Evolutionary conservation across 306 rosid genomes (phyloP).

Genomic region (Erythrophleum fordii): DNA sequence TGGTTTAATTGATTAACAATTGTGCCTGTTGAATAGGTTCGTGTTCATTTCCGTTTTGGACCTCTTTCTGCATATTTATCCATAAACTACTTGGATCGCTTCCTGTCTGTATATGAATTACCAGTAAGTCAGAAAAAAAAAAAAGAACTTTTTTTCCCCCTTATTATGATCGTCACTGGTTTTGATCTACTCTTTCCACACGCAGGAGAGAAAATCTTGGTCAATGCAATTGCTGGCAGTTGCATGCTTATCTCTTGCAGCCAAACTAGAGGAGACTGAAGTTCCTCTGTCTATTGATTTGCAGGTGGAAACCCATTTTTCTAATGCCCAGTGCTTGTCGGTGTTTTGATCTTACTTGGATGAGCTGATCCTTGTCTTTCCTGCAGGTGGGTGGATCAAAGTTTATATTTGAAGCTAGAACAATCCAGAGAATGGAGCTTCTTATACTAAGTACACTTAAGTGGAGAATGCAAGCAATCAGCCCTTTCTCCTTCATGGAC

Average conservation of each 20-base stretch:
- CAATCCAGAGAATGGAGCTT: conserved; percentile 96
- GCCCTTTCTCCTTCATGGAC: conserved; percentile 88
- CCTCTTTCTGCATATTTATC: conserved; percentile 83
- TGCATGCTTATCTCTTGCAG: conserved; percentile 88
- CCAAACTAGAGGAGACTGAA: conserved; percentile 86
- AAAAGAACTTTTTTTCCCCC: background rate
- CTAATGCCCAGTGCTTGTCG: background rate
- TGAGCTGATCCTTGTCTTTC: conserved; percentile 35
- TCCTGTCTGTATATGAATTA: conserved; percentile 80
- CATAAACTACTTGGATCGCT: conserved; percentile 88
- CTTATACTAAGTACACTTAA: conserved; percentile 78
- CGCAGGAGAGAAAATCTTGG: conserved; percentile 83
- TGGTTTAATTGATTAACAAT: conserved; percentile 3
- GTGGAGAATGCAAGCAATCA: conserved; percentile 95
- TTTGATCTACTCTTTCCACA: conserved; percentile 42
- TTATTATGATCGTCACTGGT: background rate
- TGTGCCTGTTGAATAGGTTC: conserved; percentile 59
- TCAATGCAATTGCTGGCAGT: conserved; percentile 92
- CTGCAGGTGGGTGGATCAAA: conserved; percentile 79
- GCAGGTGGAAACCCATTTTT: conserved; percentile 57
- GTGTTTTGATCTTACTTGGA: conserved; percentile 27
- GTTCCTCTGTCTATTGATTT: conserved; percentile 77
- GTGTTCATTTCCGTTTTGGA: conserved; percentile 78
- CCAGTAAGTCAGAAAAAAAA: conserved; percentile 72
- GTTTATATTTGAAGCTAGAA: conserved; percentile 83